phyloP scores from a whole-genome alignment of 2,329 filamentous ascomycete species.

The Lachnellula hyalina region DNA sequence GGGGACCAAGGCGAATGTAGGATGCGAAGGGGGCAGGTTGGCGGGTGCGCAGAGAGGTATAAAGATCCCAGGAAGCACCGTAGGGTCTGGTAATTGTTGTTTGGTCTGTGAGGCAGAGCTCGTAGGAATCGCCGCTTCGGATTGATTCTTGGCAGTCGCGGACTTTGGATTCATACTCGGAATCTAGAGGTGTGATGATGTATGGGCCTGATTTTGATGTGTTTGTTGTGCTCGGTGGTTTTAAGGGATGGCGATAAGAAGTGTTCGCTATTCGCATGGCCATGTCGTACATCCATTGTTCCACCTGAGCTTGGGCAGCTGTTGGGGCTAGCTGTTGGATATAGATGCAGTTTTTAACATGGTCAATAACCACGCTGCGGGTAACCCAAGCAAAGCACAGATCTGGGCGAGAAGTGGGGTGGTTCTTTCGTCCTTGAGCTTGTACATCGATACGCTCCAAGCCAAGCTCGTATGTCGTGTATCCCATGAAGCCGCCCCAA shows the following conservation, averaged over 20 bases:
- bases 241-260: too few species aligned
- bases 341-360: slow-evolving; percentile 48
- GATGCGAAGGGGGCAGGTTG: slow-evolving; percentile 55
- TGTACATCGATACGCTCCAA: slow-evolving; percentile 46
- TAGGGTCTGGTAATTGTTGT: slow-evolving; percentile 19
- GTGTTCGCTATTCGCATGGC: not conserved
- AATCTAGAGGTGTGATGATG: slow-evolving; percentile 15
- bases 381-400: slow-evolving; percentile 59
- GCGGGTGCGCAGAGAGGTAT: slow-evolving; percentile 25
- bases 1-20: slow-evolving; percentile 64
- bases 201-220: slow-evolving; percentile 7
- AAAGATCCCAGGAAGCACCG: slow-evolving; percentile 27
- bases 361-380: slow-evolving; percentile 60
- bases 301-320: slow-evolving; percentile 30
- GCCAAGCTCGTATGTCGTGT: slow-evolving; percentile 63
- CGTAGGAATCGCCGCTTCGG: slow-evolving; percentile 36
- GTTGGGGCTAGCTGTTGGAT: slow-evolving; percentile 49
- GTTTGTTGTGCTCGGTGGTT: too few species aligned
- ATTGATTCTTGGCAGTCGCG: slow-evolving; percentile 33
- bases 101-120: slow-evolving; percentile 36
- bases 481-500: slow-evolving; percentile 66
- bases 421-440: slow-evolving; percentile 18
- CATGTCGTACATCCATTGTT: slow-evolving; percentile 13
- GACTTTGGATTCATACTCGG: slow-evolving; percentile 33
- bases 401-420: slow-evolving; percentile 42